These are phyloP conservation scores for Elaeagnus macrophylla DNA, from an alignment of 306 rosid species.

Conservation along the genomic window DNA sequence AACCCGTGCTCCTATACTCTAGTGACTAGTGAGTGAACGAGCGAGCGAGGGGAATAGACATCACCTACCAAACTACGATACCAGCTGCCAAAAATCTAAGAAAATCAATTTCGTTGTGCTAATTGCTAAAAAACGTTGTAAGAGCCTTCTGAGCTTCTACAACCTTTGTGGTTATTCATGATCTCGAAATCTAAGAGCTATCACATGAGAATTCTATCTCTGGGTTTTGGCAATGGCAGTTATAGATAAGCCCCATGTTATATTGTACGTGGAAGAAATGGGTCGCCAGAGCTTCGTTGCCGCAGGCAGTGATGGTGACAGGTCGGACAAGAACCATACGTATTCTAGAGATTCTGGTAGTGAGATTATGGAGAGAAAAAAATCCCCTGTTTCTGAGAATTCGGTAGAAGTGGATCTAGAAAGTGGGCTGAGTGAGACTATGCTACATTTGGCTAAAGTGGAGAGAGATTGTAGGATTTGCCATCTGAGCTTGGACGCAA, in stretches of 20 bases:
- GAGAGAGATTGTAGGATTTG: constrained; percentile 88
- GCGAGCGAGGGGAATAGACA: constrained; percentile 13
- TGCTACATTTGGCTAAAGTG: constrained; percentile 47
- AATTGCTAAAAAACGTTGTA: constrained; percentile 7
- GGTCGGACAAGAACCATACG: constrained; percentile 30
- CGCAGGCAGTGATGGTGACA: constrained; percentile 3
- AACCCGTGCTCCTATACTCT: too few relatives aligned
- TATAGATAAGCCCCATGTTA: constrained; percentile 35
- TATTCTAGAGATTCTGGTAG: constrained; percentile 24
- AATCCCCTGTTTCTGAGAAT: constrained; percentile 43
- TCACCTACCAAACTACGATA: constrained; percentile 29
- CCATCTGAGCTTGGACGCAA: constrained; percentile 62
- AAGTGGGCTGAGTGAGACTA: constrained; percentile 33
- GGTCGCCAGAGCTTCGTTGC: constrained; percentile 31
- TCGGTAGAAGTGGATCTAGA: constrained; percentile 70
- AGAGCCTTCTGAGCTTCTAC: constrained; percentile 21
- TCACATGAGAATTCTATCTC: constrained; percentile 65
- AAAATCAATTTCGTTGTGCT: constrained; percentile 12
- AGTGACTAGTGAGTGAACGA: constrained; percentile 5
- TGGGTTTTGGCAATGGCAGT: constrained; percentile 41
- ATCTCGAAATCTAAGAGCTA: constrained; percentile 27
- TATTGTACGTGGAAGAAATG: constrained; percentile 26
- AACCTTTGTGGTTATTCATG: constrained; percentile 36
- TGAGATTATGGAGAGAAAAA: constrained; percentile 53
- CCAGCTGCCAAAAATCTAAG: constrained; percentile 19